These are phyloP conservation scores for Rosellinia necatrix DNA, from an alignment of 2,329 filamentous ascomycete species.

Conservation along the genomic window DNA sequence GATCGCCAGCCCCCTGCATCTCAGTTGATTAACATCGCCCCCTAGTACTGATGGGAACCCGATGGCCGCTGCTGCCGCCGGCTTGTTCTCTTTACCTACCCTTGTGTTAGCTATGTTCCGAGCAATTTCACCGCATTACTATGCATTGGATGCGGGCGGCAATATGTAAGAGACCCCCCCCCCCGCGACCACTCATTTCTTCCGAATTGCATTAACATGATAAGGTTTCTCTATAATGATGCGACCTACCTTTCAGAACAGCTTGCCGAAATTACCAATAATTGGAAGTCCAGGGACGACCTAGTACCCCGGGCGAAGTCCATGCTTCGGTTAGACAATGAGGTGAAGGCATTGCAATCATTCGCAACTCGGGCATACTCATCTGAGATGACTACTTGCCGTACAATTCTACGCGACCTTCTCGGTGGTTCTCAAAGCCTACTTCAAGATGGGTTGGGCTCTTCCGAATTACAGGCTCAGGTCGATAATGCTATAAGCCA, in stretches of 20 bases:
- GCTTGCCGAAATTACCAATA: constrained; percentile 52
- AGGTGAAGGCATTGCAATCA: constrained; percentile 61
- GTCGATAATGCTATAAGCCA: constrained; percentile 59
- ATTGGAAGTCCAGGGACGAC: constrained; percentile 60
- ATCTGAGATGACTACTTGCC: constrained; percentile 64
- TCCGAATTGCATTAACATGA: constrained; percentile 13
- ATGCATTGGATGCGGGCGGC: constrained; percentile 63
- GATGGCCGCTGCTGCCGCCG: constrained; percentile 69
- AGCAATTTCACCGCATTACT: constrained; percentile 76
- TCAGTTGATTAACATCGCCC: constrained; percentile 16
- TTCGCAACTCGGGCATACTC: constrained; percentile 67
- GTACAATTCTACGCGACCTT: constrained; percentile 64
- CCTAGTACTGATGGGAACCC: constrained; percentile 54
- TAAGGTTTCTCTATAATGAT: constrained; percentile 70
- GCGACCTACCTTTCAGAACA: constrained; percentile 65
- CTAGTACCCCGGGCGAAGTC: constrained; percentile 54
- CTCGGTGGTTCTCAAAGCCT: constrained; percentile 65
- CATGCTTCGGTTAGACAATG: constrained; percentile 63
- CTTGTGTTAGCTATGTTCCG: constrained; percentile 79
- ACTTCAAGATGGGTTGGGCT: constrained; percentile 58
- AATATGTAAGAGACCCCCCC: constrained; percentile 59
- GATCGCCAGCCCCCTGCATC: not conserved
- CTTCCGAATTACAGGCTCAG: constrained; percentile 43
- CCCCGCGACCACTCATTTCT: no score
- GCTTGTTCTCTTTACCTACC: constrained; percentile 73